Percentiles rank a stretch among this genome's conserved stretches.
Conservation (phyloP, 83 land plant genomes). For the Picea mariana region DNA sequence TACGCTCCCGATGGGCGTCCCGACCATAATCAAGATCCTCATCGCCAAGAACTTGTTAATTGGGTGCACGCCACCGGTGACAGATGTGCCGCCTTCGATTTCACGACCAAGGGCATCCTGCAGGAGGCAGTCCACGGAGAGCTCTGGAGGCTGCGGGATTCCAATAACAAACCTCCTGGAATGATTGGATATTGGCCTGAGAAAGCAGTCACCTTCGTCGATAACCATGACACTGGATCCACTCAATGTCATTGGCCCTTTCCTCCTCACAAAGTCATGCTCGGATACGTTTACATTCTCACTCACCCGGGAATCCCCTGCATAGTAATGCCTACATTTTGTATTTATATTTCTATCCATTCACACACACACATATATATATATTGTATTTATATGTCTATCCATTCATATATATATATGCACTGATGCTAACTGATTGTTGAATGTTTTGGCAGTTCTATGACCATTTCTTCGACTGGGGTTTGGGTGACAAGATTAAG, state of each 20-base stretch:
- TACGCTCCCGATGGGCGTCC: slow-evolving; percentile 38
- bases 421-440: neutral
- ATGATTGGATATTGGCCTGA: slow-evolving; percentile 67
- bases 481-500: slow-evolving; percentile 30
- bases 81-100: slow-evolving; percentile 74
- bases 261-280: slow-evolving; percentile 55
- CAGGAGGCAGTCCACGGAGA: slow-evolving; percentile 74
- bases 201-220: slow-evolving; percentile 86
- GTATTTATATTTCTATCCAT: neutral
- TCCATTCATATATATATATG: neutral
- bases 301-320: slow-evolving; percentile 72
- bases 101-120: slow-evolving; percentile 93
- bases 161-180: slow-evolving; percentile 63
- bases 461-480: slow-evolving; percentile 59
- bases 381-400: neutral
- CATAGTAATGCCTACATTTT: slow-evolving; percentile 18
- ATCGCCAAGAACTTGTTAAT: slow-evolving; percentile 45
- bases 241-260: slow-evolving; percentile 70
- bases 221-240: slow-evolving; percentile 86
- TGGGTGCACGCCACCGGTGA: slow-evolving; percentile 58
- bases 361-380: neutral
- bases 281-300: slow-evolving; percentile 54
- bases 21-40: slow-evolving; percentile 46
- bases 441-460: slow-evolving; percentile 39
- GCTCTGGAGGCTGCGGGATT: slow-evolving; percentile 67